Evolutionary conservation across 1,284 basidiomycete species (phyloP).

Genomic region (Boletellus sp.): DNA sequence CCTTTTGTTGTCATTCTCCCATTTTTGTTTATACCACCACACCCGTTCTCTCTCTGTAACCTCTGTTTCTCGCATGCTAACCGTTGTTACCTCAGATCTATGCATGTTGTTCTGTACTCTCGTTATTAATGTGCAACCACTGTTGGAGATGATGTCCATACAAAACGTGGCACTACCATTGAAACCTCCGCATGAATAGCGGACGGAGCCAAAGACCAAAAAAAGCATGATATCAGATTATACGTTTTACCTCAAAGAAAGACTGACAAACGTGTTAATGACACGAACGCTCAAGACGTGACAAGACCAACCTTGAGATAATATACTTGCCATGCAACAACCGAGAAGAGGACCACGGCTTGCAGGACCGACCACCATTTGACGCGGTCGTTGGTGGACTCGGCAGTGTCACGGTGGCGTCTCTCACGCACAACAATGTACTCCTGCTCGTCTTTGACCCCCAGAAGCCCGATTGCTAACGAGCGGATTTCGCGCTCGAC

Average conservation of each 20-base stretch:
- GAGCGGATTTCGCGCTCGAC: slow-evolving; percentile 94
- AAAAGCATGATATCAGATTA: slow-evolving; percentile 53
- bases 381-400: slow-evolving; percentile 92
- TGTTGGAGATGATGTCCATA: neutral
- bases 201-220: slow-evolving; percentile 1
- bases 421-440: slow-evolving; percentile 95
- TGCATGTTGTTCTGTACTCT: slow-evolving; percentile 22
- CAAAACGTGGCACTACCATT: neutral
- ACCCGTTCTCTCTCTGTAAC: slow-evolving; percentile 11
- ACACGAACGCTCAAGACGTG: neutral
- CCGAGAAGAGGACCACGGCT: slow-evolving; percentile 79
- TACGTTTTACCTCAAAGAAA: slow-evolving; percentile 93
- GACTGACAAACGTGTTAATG: slow-evolving; percentile 45
- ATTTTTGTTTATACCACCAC: slow-evolving; percentile 20
- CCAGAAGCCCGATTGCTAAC: slow-evolving; percentile 79
- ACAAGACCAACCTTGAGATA: slow-evolving; percentile 81
- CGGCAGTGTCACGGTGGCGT: slow-evolving; percentile 91
- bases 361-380: slow-evolving; percentile 99
- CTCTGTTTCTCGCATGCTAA: slow-evolving; percentile 22
- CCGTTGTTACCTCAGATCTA: slow-evolving; percentile 26
- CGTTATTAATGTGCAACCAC: slow-evolving; percentile 14
- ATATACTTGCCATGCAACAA: slow-evolving; percentile 97
- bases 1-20: slow-evolving; percentile 10
- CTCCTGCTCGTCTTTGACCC: slow-evolving; percentile 98
- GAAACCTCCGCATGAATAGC: neutral